These are phyloP conservation scores for Aureobasidium sp. DNA, from an alignment of 2,329 filamentous ascomycete genomes.

Conservation along the genomic window DNA sequence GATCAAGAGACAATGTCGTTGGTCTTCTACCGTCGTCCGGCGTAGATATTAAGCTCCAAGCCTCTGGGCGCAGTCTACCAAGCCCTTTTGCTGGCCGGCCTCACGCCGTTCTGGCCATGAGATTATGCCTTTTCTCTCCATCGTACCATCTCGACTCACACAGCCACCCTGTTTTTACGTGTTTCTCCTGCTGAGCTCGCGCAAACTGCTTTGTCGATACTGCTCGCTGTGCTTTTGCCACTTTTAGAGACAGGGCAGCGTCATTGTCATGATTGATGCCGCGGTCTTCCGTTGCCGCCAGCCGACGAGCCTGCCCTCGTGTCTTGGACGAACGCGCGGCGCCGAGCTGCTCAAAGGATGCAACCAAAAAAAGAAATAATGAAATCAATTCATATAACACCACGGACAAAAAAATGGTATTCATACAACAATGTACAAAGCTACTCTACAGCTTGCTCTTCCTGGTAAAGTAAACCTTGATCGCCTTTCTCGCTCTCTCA, in stretches of 20 bases:
- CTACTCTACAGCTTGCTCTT: constrained; percentile 26
- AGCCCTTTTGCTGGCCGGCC: not conserved
- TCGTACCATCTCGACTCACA: not conserved
- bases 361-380: not conserved
- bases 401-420: not conserved
- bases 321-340: constrained; percentile 11
- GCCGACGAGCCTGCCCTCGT: not conserved
- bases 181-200: not conserved
- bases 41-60: not conserved
- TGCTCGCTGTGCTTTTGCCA: not conserved
- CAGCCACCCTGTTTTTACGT: not conserved
- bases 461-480: constrained; percentile 66
- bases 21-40: not conserved
- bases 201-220: not conserved
- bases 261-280: not conserved
- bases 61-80: constrained; percentile 11
- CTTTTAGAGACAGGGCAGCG: not conserved
- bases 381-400: not conserved
- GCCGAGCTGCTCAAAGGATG: not conserved
- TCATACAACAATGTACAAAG: not conserved
- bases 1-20: not conserved
- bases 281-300: not conserved
- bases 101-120: not conserved
- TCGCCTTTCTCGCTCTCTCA: constrained; percentile 61
- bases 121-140: not conserved